Evolutionary conservation across 2,329 filamentous ascomycete species (phyloP).

Genomic region (Exophiala sp.): DNA sequence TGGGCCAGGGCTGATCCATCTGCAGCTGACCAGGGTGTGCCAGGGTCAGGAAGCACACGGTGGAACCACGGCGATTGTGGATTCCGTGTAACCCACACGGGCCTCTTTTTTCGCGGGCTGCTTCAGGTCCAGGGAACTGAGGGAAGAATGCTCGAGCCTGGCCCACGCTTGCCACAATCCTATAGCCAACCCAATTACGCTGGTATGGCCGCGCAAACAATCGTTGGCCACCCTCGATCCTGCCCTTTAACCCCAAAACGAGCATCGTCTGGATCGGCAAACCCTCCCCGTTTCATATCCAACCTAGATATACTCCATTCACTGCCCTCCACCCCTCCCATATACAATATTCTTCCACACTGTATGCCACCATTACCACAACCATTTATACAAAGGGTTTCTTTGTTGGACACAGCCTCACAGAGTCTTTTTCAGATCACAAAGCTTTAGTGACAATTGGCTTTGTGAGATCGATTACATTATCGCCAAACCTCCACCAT

Average conservation of each 20-base stretch:
- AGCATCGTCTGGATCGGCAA: slow-evolving; percentile 7
- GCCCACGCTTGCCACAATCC: slow-evolving; percentile 2
- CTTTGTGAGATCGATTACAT: neutral
- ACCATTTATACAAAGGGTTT: neutral
- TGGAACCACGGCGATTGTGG: slow-evolving; percentile 24
- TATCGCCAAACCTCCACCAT: neutral
- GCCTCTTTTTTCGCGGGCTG: neutral
- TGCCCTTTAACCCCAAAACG: slow-evolving; percentile 8
- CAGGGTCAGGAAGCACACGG: slow-evolving; percentile 8
- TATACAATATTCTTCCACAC: neutral
- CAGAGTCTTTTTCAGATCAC: neutral
- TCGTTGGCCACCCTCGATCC: slow-evolving; percentile 8
- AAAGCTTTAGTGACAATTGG: neutral
- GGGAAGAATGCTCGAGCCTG: slow-evolving; percentile 23
- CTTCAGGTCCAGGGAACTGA: slow-evolving; percentile 7
- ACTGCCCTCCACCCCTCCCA: slow-evolving; percentile 12
- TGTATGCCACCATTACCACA: slow-evolving; percentile 1
- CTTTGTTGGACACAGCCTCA: neutral
- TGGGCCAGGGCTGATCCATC: slow-evolving; percentile 13
- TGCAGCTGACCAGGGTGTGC: slow-evolving; percentile 17
- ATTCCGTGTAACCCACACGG: slow-evolving; percentile 18
- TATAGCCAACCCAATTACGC: slow-evolving; percentile 3
- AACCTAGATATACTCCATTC: slow-evolving; percentile 22
- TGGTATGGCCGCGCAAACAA: slow-evolving; percentile 16
- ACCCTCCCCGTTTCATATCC: slow-evolving; percentile 16